A percentile compares a stretch with the other conserved stretches of the same genome.
phyloP scores from a whole-genome alignment of 2,329 filamentous ascomycete species.

The Pseudogymnoascus sp. region DNA sequence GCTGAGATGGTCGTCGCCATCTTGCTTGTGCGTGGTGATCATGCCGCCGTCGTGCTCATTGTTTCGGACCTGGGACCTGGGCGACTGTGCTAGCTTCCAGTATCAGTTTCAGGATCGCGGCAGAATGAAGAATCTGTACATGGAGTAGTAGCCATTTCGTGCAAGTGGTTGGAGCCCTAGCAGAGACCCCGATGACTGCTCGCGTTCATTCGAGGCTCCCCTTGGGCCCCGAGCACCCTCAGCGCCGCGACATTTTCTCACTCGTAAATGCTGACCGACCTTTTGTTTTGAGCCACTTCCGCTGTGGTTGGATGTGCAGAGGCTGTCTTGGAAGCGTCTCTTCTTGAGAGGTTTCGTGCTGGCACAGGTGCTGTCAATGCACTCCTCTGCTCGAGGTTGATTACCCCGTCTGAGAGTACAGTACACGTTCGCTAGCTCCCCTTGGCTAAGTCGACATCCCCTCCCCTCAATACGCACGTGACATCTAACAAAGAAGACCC shows the following conservation, averaged over 20 bases:
- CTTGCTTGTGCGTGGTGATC: not conserved
- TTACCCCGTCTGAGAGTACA: not conserved
- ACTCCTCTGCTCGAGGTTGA: not conserved
- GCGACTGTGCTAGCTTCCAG: slow-evolving; percentile 6
- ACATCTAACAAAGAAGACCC: not conserved
- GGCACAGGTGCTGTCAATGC: slow-evolving; percentile 3
- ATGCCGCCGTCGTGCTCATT: not conserved
- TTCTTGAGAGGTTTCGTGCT: not conserved
- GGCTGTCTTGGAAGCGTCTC: not conserved
- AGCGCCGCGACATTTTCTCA: not conserved
- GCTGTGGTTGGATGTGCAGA: not conserved
- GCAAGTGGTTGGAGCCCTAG: not conserved
- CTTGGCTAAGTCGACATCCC: slow-evolving; percentile 2
- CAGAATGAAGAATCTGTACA: not conserved
- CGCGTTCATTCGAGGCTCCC: not conserved
- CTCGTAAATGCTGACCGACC: slow-evolving; percentile 6
- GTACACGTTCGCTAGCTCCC: slow-evolving; percentile 8
- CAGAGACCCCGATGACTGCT: not conserved
- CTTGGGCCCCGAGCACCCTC: not conserved
- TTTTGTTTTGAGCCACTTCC: not conserved
- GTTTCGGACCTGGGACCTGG: not conserved
- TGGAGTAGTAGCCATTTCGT: not conserved
- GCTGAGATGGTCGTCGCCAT: not conserved
- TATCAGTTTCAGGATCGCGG: not conserved
- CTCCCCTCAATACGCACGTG: not conserved